Conservation (phyloP, 176 grass and related monocot genomes). For the Aegilops longissima region DNA sequence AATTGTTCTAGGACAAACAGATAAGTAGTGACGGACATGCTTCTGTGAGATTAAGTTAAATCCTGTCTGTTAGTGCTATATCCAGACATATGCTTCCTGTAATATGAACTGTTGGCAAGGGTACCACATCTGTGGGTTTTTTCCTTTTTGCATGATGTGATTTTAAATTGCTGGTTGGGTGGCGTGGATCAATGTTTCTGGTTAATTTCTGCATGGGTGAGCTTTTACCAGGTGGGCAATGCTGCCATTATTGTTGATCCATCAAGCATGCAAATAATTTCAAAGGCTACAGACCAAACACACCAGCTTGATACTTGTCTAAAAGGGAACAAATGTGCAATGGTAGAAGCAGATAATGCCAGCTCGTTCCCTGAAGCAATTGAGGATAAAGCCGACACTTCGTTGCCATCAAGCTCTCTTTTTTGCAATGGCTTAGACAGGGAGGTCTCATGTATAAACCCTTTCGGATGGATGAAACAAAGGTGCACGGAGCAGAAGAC, state of each 20-base stretch:
- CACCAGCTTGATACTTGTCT: constrained; percentile 13
- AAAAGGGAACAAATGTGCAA: constrained; percentile 24
- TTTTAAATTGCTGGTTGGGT: not conserved
- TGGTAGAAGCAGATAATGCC: constrained; percentile 13
- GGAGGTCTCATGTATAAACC: constrained; percentile 70
- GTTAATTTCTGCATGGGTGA: not conserved
- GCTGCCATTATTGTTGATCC: constrained; percentile 85
- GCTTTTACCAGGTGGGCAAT: constrained; percentile 59
- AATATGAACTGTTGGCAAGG: not conserved
- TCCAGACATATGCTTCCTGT: not conserved
- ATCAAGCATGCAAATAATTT: constrained; percentile 62
- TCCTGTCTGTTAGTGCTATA: not conserved
- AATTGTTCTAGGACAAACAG: not conserved
- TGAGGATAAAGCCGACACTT: not conserved
- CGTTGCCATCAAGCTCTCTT: not conserved
- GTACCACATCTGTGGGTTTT: not conserved
- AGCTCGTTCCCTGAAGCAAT: not conserved
- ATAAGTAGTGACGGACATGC: not conserved
- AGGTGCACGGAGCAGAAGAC: constrained; percentile 17
- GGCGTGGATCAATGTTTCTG: not conserved
- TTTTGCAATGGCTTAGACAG: constrained; percentile 30
- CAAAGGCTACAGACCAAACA: constrained; percentile 57
- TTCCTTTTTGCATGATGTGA: not conserved
- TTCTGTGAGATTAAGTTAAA: not conserved
- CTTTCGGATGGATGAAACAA: constrained; percentile 67